Percentiles rank a stretch among this genome's conserved stretches.
Conservation (phyloP, 345 rosid species). For the Trapa bicornis region DNA sequence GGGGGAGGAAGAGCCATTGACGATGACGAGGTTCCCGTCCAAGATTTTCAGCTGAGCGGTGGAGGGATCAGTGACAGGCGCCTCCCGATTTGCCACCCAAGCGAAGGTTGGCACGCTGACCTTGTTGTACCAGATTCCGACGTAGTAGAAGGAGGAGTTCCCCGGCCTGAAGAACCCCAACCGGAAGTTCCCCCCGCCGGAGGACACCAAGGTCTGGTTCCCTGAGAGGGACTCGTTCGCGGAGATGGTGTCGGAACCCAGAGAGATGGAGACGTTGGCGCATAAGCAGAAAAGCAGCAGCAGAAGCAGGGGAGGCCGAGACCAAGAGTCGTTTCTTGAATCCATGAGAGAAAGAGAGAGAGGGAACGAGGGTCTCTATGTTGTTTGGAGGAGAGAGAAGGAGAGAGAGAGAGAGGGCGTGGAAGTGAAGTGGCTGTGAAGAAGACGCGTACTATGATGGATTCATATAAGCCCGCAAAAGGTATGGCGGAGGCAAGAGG, state of each 20-base stretch:
- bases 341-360: slow-evolving; percentile 12
- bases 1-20: slow-evolving; percentile 25
- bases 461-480: no score
- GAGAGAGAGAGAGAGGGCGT: no score
- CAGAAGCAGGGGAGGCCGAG: slow-evolving; percentile 12
- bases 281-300: slow-evolving; percentile 19
- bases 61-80: slow-evolving; percentile 31
- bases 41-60: slow-evolving; percentile 42
- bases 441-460: no score
- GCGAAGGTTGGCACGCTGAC: slow-evolving; percentile 23
- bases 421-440: no score
- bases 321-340: slow-evolving; percentile 10
- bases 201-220: slow-evolving; percentile 41
- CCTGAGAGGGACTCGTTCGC: slow-evolving; percentile 44
- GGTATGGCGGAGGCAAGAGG: no score
- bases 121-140: slow-evolving; percentile 56
- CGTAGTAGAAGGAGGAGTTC: slow-evolving; percentile 41
- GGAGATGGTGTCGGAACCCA: slow-evolving; percentile 42
- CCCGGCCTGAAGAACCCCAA: slow-evolving; percentile 62
- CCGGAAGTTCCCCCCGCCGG: slow-evolving; percentile 22
- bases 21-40: slow-evolving; percentile 49
- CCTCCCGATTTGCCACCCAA: slow-evolving; percentile 76
- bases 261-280: slow-evolving; percentile 16
- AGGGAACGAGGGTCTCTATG: no score
- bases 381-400: no score